phyloP scores from a whole-genome alignment of 2,329 filamentous ascomycete species.

The Biscogniauxia marginata region DNA sequence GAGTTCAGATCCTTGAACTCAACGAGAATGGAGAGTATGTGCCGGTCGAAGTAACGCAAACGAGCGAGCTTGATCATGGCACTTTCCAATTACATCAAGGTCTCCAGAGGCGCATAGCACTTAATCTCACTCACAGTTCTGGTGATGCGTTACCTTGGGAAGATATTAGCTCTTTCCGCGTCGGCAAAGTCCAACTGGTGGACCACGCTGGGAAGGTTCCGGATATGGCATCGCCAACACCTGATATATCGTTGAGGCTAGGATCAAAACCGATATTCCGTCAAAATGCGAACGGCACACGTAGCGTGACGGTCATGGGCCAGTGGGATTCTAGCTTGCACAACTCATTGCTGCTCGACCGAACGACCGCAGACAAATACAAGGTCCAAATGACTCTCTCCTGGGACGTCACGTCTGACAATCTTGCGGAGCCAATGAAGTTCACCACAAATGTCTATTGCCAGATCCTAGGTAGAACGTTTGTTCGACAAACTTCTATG shows the following conservation, averaged over 20 bases:
- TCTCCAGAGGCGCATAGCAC: conserved; percentile 80
- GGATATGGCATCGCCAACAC: conserved; percentile 69
- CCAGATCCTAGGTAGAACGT: conserved; percentile 80
- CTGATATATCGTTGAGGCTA: conserved; percentile 75
- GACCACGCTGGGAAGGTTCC: conserved; percentile 84
- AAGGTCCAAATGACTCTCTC: conserved; percentile 82
- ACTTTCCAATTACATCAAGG: conserved; percentile 96
- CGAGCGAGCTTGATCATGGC: conserved; percentile 77
- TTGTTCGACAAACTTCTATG: conserved; percentile 82
- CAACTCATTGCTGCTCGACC: conserved; percentile 87
- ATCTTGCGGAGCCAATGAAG: conserved; percentile 82
- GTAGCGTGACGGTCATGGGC: conserved; percentile 79
- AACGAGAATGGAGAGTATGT: conserved; percentile 88
- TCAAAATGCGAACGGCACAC: conserved; percentile 86
- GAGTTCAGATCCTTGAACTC: conserved; percentile 86
- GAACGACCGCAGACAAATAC: conserved; percentile 88
- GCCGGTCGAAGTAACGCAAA: conserved; percentile 89
- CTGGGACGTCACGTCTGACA: conserved; percentile 83
- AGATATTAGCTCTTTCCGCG: conserved; percentile 71
- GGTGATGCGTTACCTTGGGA: conserved; percentile 88
- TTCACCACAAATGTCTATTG: conserved; percentile 80
- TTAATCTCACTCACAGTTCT: conserved; percentile 89
- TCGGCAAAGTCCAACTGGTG: conserved; percentile 78
- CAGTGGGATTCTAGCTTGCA: conserved; percentile 98
- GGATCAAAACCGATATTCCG: conserved; percentile 76